phyloP scores from a whole-genome alignment of 495 filamentous ascomycete species.

The Talaromyces ruber region DNA sequence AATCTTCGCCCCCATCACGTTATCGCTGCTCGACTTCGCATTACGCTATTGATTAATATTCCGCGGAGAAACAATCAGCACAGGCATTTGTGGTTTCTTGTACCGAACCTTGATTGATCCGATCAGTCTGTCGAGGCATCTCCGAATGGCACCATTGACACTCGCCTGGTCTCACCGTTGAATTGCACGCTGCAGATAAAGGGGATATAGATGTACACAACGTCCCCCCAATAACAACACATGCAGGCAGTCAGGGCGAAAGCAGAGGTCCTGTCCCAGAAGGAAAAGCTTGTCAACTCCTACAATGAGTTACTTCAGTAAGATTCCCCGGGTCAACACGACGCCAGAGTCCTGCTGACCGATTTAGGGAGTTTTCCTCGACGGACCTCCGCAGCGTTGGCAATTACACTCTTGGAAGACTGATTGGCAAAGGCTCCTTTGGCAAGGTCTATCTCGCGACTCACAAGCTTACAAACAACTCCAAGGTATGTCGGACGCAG shows the following conservation, averaged over 20 bases:
- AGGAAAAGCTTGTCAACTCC: constrained; percentile 94
- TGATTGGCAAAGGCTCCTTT: constrained; percentile 97
- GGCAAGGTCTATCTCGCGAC: constrained; percentile 95
- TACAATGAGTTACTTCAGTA: constrained; percentile 95
- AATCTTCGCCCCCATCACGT: neutral
- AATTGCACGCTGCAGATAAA: neutral
- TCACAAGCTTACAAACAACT: constrained; percentile 97
- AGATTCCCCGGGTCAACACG: constrained; percentile 16
- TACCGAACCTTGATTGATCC: neutral
- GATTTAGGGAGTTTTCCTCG: constrained; percentile 80
- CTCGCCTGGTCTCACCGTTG: neutral
- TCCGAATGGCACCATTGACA: neutral
- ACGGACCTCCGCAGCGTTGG: constrained; percentile 86
- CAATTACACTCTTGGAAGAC: constrained; percentile 82
- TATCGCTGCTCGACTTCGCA: neutral
- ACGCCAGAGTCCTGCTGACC: neutral
- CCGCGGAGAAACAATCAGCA: neutral
- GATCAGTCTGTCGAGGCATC: neutral
- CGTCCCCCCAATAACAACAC: constrained; percentile 25
- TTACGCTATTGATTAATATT: neutral
- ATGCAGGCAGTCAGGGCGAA: constrained; percentile 61
- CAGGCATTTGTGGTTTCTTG: too few species aligned
- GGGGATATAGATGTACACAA: neutral
- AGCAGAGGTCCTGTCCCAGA: constrained; percentile 84
- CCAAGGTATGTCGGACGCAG: constrained; percentile 60